Conservation (phyloP, 1,284 basidiomycete genomes). For the Inonotus obliquus region DNA sequence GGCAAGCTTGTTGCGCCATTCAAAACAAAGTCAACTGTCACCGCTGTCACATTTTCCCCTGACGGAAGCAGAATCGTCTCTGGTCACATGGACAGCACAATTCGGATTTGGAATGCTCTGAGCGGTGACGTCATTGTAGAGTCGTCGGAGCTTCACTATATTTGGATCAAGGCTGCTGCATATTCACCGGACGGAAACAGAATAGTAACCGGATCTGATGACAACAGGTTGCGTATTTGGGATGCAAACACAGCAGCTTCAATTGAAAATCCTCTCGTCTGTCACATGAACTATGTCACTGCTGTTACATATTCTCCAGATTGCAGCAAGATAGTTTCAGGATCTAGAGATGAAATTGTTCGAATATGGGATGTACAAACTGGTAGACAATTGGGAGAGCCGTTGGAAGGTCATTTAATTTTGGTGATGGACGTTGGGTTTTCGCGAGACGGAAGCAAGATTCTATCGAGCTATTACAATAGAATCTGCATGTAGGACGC, state of each 20-base stretch:
- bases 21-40: background rate
- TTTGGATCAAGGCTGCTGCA: too few relatives aligned
- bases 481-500: constrained; percentile 93
- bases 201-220: constrained; percentile 3
- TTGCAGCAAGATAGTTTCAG: constrained; percentile 15
- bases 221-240: constrained; percentile 3
- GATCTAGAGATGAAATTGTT: constrained; percentile 13
- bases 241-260: background rate
- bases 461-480: constrained; percentile 55
- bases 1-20: background rate
- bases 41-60: constrained; percentile 29
- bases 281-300: constrained; percentile 5
- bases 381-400: background rate
- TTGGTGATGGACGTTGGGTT: background rate
- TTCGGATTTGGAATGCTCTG: constrained; percentile 34
- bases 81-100: background rate
- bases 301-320: constrained; percentile 12
- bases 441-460: background rate
- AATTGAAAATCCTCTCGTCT: background rate
- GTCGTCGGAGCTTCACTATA: too few relatives aligned
- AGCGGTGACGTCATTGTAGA: too few relatives aligned
- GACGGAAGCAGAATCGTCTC: constrained; percentile 39
- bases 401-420: background rate
- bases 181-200: constrained; percentile 4
- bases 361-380: constrained; percentile 18